These are phyloP conservation scores for Candida boidinii DNA, from an alignment of 805 yeast species.

Conservation along the genomic window DNA sequence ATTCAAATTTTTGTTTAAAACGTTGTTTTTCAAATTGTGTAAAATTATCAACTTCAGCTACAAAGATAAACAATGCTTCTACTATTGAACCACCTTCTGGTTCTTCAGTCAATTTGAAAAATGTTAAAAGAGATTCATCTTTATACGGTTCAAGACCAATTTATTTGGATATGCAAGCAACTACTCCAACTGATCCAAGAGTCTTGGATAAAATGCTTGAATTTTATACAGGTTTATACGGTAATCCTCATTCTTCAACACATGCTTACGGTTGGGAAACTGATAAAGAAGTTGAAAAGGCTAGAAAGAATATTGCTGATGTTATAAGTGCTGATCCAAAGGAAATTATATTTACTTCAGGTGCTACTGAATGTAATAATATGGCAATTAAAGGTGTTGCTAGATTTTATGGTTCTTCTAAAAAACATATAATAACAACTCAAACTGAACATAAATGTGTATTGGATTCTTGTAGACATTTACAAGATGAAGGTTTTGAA, in stretches of 20 bases:
- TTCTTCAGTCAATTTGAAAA: conserved; percentile 33
- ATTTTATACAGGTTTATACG: conserved; percentile 87
- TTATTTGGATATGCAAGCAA: conserved; percentile 95
- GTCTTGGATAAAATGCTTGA: conserved; percentile 83
- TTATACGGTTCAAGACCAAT: conserved; percentile 77
- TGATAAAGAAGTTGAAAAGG: conserved; percentile 80
- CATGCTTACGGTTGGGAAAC: conserved; percentile 99
- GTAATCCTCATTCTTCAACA: conserved; percentile 96
- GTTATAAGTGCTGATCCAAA: conserved; percentile 91
- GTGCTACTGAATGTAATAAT: conserved; percentile 97
- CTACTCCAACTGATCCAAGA: conserved; percentile 96
- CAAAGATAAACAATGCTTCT: conserved; percentile 15
- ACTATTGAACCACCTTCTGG: conserved; percentile 34
- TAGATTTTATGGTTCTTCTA: conserved; percentile 80
- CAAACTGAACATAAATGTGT: conserved; percentile 99
- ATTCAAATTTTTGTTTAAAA: no score
- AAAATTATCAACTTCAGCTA: conserved; percentile 12
- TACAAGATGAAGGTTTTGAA: conserved; percentile 96
- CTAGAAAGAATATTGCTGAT: conserved; percentile 74
- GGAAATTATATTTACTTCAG: conserved; percentile 93
- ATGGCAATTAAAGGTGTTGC: conserved; percentile 95
- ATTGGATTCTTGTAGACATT: conserved; percentile 88
- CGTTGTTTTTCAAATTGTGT: no score
- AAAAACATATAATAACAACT: conserved; percentile 89
- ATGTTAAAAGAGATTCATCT: conserved; percentile 34